Percentiles rank a stretch among this genome's conserved stretches.
phyloP scores from a whole-genome alignment of 495 filamentous ascomycete genomes.

The Podospora bellae-mahoneyi region DNA sequence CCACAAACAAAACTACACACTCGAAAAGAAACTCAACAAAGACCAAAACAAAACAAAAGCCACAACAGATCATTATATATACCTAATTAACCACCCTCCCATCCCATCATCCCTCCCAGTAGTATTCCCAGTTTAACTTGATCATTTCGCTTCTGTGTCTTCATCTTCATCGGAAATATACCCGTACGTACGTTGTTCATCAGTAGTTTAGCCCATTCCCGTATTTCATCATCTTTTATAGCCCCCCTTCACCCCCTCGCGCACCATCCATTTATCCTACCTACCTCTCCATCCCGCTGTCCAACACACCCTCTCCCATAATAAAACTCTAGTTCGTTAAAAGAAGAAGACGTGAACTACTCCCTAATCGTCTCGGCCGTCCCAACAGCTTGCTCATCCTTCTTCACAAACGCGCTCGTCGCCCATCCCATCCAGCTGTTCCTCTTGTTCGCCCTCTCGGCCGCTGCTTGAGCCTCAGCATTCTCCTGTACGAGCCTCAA shows the following conservation, averaged over 20 bases:
- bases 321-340: neutral
- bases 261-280: neutral
- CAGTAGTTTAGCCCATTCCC: neutral
- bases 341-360: slow-evolving; percentile 4
- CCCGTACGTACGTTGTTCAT: neutral
- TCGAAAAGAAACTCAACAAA: slow-evolving; percentile 1
- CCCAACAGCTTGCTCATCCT: slow-evolving; percentile 32
- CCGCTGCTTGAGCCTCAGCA: slow-evolving; percentile 31
- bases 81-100: slow-evolving; percentile 1
- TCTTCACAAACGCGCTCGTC: slow-evolving; percentile 39
- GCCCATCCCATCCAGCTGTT: slow-evolving; percentile 59
- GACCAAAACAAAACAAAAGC: slow-evolving; percentile 10
- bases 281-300: neutral
- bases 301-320: neutral
- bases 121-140: neutral
- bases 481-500: slow-evolving; percentile 79
- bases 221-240: neutral
- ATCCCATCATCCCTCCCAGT: neutral
- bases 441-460: slow-evolving; percentile 44
- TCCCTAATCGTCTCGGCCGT: slow-evolving; percentile 27
- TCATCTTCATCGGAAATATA: slow-evolving; percentile 6
- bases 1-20: neutral
- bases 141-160: neutral
- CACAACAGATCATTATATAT: slow-evolving; percentile 13
- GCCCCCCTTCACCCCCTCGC: neutral